phyloP scores from a whole-genome alignment of 176 grass and related monocot species.

The Pontederia paniculata region DNA sequence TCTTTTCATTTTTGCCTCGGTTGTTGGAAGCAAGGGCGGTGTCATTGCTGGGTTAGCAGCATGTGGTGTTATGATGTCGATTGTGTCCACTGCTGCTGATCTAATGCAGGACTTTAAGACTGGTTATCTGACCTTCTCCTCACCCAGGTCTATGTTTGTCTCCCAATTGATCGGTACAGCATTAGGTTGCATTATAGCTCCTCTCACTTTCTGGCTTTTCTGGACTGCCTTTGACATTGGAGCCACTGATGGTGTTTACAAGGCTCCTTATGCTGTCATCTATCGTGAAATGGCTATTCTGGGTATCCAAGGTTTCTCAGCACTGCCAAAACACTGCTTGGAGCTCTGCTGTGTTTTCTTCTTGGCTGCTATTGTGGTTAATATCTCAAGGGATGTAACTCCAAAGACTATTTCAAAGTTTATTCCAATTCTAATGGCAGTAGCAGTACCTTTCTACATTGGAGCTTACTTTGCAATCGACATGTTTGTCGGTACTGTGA shows the following conservation, averaged over 20 bases:
- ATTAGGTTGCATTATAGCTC: conserved; percentile 63
- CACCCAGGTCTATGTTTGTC: conserved; percentile 79
- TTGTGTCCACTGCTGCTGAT: conserved; percentile 72
- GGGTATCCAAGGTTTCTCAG: conserved; percentile 58
- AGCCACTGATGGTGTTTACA: conserved; percentile 62
- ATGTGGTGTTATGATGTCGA: conserved; percentile 87
- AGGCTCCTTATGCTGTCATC: conserved; percentile 80
- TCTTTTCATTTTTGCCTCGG: conserved; percentile 63
- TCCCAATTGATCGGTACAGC: conserved; percentile 73
- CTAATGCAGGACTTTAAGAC: conserved; percentile 98
- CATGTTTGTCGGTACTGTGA: conserved; percentile 72
- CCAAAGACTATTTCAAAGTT: conserved; percentile 48
- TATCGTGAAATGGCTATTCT: conserved; percentile 74
- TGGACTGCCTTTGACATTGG: conserved; percentile 75
- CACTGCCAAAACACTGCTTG: conserved; percentile 61
- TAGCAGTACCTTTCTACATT: conserved; percentile 89
- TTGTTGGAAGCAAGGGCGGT: conserved; percentile 55
- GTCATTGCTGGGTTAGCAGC: conserved; percentile 68
- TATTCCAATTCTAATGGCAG: conserved; percentile 73
- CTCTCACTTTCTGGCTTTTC: conserved; percentile 84
- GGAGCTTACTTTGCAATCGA: conserved; percentile 82
- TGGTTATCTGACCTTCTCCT: conserved; percentile 67
- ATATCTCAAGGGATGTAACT: conserved; percentile 36
- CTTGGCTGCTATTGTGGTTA: conserved; percentile 42
- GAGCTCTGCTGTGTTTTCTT: conserved; percentile 56